phyloP scores from a whole-genome alignment of 176 grass and related monocot species.

The Phoenix dactylifera region DNA sequence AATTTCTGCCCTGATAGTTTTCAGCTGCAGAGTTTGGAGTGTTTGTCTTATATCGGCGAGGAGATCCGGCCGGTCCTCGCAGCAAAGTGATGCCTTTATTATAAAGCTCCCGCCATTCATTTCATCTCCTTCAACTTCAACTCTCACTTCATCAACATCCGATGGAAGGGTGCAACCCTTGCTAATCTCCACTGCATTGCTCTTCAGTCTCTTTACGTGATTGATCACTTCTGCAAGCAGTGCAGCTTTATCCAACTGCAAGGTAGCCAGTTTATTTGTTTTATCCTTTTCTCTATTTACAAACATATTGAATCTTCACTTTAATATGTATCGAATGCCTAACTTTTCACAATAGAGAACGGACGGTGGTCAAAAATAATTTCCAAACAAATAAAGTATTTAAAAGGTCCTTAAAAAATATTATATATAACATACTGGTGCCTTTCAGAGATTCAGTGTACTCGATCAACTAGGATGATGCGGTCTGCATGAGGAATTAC shows the following conservation, averaged over 20 bases:
- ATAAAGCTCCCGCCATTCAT: conserved; percentile 11
- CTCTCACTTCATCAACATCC: conserved; percentile 54
- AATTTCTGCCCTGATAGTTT: conserved; percentile 53
- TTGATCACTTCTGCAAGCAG: conserved; percentile 67
- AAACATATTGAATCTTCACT: neutral
- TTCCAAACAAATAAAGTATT: no score
- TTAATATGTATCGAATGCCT: no score
- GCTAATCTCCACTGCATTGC: conserved; percentile 31
- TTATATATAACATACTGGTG: no score
- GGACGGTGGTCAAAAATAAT: no score
- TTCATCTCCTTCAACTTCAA: conserved; percentile 29
- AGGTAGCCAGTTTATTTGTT: neutral
- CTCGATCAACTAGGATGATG: no score
- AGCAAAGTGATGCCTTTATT: conserved; percentile 64
- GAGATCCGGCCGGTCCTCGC: conserved; percentile 58
- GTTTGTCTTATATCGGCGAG: conserved; percentile 44
- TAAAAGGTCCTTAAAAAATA: no score
- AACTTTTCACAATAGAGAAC: no score
- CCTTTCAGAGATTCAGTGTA: no score
- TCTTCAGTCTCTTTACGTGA: conserved; percentile 72
- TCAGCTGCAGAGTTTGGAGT: conserved; percentile 39
- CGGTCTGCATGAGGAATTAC: no score
- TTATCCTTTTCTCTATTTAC: neutral
- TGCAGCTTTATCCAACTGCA: conserved; percentile 88
- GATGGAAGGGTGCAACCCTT: conserved; percentile 48